A percentile compares a stretch with the other conserved stretches of the same genome.
These are phyloP conservation scores for Rauvolfia tetraphylla DNA, from an alignment of 257 asterid species.

Conservation along the genomic window DNA sequence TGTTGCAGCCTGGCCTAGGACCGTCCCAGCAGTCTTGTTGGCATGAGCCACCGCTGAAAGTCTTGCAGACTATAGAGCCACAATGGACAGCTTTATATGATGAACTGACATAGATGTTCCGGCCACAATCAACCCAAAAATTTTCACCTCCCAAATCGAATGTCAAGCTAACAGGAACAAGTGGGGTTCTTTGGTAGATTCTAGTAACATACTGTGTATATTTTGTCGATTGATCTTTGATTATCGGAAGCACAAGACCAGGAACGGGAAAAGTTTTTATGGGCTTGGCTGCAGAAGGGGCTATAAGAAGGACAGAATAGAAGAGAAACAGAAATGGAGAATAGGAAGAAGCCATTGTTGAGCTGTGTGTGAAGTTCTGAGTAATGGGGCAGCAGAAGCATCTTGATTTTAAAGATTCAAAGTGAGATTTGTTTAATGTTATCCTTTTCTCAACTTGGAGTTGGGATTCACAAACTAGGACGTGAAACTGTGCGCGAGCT, in stretches of 20 bases:
- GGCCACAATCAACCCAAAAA: conserved; percentile 38
- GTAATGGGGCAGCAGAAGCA: background rate
- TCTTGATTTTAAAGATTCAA: background rate
- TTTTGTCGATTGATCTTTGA: conserved; percentile 34
- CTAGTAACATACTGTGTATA: conserved; percentile 32
- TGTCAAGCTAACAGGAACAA: conserved; percentile 24
- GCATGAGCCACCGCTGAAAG: conserved; percentile 27
- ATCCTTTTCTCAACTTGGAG: no score
- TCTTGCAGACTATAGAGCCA: conserved; percentile 29
- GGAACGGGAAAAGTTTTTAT: conserved; percentile 18
- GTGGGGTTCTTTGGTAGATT: conserved; percentile 37
- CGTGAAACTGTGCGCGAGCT: no score
- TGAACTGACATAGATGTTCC: conserved; percentile 26
- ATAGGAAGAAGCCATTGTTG: conserved; percentile 6
- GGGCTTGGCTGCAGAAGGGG: conserved; percentile 8
- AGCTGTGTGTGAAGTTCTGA: background rate
- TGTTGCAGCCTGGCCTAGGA: conserved; percentile 35
- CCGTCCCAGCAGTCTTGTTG: conserved; percentile 15
- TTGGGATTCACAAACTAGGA: no score
- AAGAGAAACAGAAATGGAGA: conserved; percentile 11
- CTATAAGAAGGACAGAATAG: conserved; percentile 4
- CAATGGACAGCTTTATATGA: conserved; percentile 35
- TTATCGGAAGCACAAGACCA: conserved; percentile 34
- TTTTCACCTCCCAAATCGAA: conserved; percentile 36
- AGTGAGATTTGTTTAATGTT: no score